Percentiles rank a stretch among this genome's conserved stretches.
phyloP scores from a whole-genome alignment of 805 yeast genomes.

The Starmerella cellae region DNA sequence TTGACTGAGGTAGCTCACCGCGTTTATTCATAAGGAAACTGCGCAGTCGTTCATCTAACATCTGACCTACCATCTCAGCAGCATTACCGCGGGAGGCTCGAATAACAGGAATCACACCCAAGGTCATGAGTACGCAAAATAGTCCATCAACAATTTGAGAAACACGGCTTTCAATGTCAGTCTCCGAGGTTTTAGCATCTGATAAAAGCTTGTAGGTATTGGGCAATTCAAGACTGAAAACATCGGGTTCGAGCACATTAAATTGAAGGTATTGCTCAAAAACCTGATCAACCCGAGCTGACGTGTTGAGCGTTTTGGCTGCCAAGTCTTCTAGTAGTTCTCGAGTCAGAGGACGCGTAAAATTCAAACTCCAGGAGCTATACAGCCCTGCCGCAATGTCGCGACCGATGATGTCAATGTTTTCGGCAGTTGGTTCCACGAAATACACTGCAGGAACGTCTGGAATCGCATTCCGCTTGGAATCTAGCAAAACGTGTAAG shows the following conservation, averaged over 20 bases:
- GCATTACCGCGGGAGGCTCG: conserved; percentile 89
- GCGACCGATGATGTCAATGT: conserved; percentile 51
- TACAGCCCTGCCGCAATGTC: conserved; percentile 68
- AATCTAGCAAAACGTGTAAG: conserved; percentile 60
- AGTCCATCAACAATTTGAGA: conserved; percentile 66
- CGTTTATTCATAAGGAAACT: conserved; percentile 70
- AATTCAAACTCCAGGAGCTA: conserved; percentile 69
- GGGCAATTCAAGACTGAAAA: conserved; percentile 64
- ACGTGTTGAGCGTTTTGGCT: conserved; percentile 54
- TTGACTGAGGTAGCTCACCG: conserved; percentile 27
- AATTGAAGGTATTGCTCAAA: conserved; percentile 90
- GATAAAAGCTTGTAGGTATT: conserved; percentile 57
- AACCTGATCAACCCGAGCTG: conserved; percentile 68
- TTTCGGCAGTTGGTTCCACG: conserved; percentile 72
- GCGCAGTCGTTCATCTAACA: conserved; percentile 67
- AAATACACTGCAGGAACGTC: conserved; percentile 94
- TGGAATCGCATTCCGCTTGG: conserved; percentile 68
- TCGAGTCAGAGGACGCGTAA: conserved; percentile 67
- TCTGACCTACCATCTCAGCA: conserved; percentile 84
- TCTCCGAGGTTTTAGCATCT: conserved; percentile 60
- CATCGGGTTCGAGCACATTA: conserved; percentile 81
- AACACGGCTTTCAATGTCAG: conserved; percentile 53
- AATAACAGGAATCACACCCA: conserved; percentile 73
- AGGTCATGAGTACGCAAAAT: conserved; percentile 64
- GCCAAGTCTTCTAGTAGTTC: conserved; percentile 81